A percentile compares a stretch with the other conserved stretches of the same genome.
phyloP scores from a whole-genome alignment of 1,284 basidiomycete species.

The Marasmius oreades region DNA sequence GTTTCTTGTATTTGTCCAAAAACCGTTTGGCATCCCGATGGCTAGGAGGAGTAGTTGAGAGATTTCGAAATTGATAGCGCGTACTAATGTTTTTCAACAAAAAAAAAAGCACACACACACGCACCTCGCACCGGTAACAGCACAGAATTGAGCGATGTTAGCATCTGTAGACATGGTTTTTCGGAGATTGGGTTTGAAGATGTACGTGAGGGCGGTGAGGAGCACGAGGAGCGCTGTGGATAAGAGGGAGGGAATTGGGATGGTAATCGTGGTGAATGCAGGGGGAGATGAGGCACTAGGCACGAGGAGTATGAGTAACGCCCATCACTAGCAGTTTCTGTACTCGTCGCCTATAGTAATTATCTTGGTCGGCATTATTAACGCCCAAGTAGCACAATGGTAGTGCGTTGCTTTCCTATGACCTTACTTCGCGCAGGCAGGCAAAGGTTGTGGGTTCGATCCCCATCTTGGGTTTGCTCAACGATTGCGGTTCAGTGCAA shows the following conservation, averaged over 20 bases:
- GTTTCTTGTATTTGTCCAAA: slow-evolving; percentile 65
- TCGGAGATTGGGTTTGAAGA: not conserved
- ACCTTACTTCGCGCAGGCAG: not conserved
- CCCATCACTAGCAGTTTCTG: too few relatives aligned
- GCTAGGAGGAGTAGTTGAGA: slow-evolving; percentile 26
- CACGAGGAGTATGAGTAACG: too few relatives aligned
- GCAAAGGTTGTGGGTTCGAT: slow-evolving; percentile 11
- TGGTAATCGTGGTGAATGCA: not conserved
- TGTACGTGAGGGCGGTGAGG: not conserved
- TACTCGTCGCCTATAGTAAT: too few relatives aligned
- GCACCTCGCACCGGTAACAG: slow-evolving; percentile 68
- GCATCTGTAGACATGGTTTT: slow-evolving; percentile 30
- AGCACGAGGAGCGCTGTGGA: not conserved
- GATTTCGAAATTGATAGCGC: not conserved
- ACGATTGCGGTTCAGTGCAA: too few relatives aligned
- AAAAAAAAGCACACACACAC: slow-evolving; percentile 28
- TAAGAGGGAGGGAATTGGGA: not conserved
- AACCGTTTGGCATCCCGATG: slow-evolving; percentile 66
- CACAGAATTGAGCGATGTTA: slow-evolving; percentile 56
- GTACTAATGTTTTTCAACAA: too few relatives aligned
- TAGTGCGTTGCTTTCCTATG: slow-evolving; percentile 11
- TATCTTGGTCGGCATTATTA: not conserved
- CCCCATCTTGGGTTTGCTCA: slow-evolving; percentile 9
- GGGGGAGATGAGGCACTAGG: not conserved
- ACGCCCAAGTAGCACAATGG: slow-evolving; percentile 7